Evolutionary conservation across 345 rosid genomes (phyloP), one percentile per base, ranked within the genome.

Genomic region (Euphorbia tirucalli): DNA sequence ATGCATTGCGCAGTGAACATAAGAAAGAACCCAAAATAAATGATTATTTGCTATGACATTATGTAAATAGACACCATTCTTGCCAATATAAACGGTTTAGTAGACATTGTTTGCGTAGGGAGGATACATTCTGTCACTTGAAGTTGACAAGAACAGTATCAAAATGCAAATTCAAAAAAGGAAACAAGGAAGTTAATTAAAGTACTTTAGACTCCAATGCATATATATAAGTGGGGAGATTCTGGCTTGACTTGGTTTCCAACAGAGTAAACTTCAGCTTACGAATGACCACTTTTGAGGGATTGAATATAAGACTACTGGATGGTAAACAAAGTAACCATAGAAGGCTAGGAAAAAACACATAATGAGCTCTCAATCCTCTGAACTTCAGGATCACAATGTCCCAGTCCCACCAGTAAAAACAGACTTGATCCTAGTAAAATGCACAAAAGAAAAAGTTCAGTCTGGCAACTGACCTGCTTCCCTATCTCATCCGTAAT

Each of bases 401-500:
- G 65, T 57, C 41, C 63, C 9, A 2, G n/a, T n/a, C n/a, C n/a
- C n/a, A n/a, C n/a, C 11, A n/a, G 11, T 21, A 60, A 44, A 18
- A 7, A 24, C 25, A 13, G 14, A 13, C 32, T 56, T 7, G 10
- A 44, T 27, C 43, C 62, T 48, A 11, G 56, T 11, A 32, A 55
- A 18, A 43, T 25, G 21, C 18, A n/a, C 37, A 56, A 56, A 25
- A n/a, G 48, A 64, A 65, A 70, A 74, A 69, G 65, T 13, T 72
- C 11, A 65, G 50, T 57, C 55, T 54, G 56, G 61, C 60, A 70
- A 74, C 85, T 75, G 61, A 92, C 98, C 92, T 89, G 94, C 86
- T 93, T 94, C 84, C 98, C 97, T 44, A 95, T 95, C 79, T 92
- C 95, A 71, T 94, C 97, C 86, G 69, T 87, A 72, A 92, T 94